Percentiles rank a stretch among this genome's conserved stretches.
These are phyloP conservation scores for Trichoderma harzianum DNA, from an alignment of 2,329 filamentous ascomycete genomes.

Conservation along the genomic window DNA sequence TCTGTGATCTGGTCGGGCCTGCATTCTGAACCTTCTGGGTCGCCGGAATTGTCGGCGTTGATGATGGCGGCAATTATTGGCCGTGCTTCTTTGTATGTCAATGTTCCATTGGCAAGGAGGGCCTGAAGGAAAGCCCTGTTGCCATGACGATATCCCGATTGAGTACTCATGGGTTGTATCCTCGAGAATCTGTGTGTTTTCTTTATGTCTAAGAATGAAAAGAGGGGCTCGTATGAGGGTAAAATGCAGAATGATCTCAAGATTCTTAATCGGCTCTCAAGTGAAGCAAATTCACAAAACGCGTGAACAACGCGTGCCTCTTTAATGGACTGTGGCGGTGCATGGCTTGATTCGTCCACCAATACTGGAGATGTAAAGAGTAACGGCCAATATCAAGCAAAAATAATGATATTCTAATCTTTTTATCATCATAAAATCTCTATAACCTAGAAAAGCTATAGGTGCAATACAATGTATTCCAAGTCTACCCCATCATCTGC, in stretches of 20 bases:
- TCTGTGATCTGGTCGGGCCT: constrained; percentile 62
- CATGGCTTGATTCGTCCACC: neutral
- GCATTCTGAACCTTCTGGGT: constrained; percentile 35
- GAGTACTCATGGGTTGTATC: constrained; percentile 26
- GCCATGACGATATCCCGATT: constrained; percentile 50
- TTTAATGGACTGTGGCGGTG: constrained; percentile 20
- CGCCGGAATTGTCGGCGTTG: constrained; percentile 49
- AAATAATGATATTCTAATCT: neutral
- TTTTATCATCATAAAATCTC: neutral
- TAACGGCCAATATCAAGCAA: neutral
- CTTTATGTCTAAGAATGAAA: neutral
- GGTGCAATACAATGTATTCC: neutral
- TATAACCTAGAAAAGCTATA: neutral
- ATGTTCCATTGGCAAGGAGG: constrained; percentile 71
- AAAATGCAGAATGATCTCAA: neutral
- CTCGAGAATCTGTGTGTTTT: too few relatives aligned
- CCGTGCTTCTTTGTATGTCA: constrained; percentile 72
- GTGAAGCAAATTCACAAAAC: constrained; percentile 1
- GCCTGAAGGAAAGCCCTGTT: constrained; percentile 91
- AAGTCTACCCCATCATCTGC: neutral
- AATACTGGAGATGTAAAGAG: neutral
- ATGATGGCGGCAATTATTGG: constrained; percentile 74
- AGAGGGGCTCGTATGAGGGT: neutral
- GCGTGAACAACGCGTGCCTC: constrained; percentile 10
- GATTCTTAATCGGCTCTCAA: neutral